A percentile compares a stretch with the other conserved stretches of the same genome.
Evolutionary conservation across 108 stramenopile genomes (phyloP).

Genomic region (Cyclostephanos invisitatus): DNA sequence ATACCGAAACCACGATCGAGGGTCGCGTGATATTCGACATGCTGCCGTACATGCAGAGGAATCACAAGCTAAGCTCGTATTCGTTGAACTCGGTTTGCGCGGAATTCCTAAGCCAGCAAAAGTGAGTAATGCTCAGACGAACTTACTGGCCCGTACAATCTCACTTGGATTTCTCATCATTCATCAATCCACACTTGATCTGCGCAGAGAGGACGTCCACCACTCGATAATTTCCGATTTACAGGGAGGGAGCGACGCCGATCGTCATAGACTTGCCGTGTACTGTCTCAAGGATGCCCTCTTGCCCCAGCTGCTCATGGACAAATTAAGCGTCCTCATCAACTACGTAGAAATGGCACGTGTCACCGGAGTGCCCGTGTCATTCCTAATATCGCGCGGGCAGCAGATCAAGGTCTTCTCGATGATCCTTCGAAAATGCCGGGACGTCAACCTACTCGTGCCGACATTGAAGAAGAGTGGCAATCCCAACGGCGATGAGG

Average conservation of each 20-base stretch:
- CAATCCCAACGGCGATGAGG: constrained; percentile 61
- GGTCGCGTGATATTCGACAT: constrained; percentile 99
- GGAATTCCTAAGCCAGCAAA: constrained; percentile 97
- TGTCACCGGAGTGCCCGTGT: constrained; percentile 98
- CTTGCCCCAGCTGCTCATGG: constrained; percentile 95
- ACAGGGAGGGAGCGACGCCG: constrained; percentile 95
- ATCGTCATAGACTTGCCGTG: constrained; percentile 95
- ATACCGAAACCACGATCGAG: constrained; percentile 95
- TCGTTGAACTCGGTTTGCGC: constrained; percentile 96
- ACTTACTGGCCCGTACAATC: neutral
- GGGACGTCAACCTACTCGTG: constrained; percentile 86
- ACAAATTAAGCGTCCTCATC: constrained; percentile 96
- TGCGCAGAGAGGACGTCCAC: constrained; percentile 93
- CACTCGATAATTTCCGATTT: constrained; percentile 99
- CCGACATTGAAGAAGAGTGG: constrained; percentile 90
- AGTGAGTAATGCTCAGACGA: constrained; percentile 29
- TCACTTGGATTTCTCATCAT: neutral
- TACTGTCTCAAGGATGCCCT: constrained; percentile 99
- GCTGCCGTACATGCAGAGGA: constrained; percentile 99
- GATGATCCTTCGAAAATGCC: constrained; percentile 97
- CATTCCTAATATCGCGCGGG: constrained; percentile 94
- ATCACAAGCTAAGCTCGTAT: constrained; percentile 98
- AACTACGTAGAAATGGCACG: constrained; percentile 99
- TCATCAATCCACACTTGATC: neutral
- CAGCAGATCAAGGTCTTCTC: constrained; percentile 99